Conservation (phyloP, 352 stramenopile species). For the Phytopythium sindhum region DNA sequence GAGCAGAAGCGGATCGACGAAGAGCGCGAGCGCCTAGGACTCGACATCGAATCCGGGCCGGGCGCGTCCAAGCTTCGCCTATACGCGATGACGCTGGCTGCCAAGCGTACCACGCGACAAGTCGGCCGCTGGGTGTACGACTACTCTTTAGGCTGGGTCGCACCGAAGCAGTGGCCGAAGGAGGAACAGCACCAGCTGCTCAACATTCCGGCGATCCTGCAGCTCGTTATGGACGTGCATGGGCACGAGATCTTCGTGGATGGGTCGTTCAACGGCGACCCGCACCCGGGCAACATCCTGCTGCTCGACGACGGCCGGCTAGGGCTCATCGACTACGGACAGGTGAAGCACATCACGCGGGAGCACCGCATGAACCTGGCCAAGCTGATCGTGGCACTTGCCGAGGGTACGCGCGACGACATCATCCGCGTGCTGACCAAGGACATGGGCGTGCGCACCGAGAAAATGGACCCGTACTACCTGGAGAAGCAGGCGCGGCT, state of each 20-base stretch:
- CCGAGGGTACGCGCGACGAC: constrained; percentile 61
- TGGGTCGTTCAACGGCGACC: constrained; percentile 91
- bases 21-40: constrained; percentile 45
- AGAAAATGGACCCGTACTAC: constrained; percentile 79
- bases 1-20: constrained; percentile 75
- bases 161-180: constrained; percentile 37
- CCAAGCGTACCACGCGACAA: constrained; percentile 35
- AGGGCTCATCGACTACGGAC: constrained; percentile 91
- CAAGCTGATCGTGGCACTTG: constrained; percentile 84
- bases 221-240: constrained; percentile 88
- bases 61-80: constrained; percentile 50
- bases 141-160: constrained; percentile 83
- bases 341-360: constrained; percentile 84
- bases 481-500: constrained; percentile 78
- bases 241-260: constrained; percentile 92
- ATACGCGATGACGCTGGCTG: constrained; percentile 43
- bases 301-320: constrained; percentile 87
- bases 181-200: constrained; percentile 56
- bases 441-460: constrained; percentile 74
- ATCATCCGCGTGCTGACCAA: constrained; percentile 73
- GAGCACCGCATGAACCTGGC: constrained; percentile 69
- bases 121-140: constrained; percentile 62
- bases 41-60: constrained; percentile 77
- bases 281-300: constrained; percentile 90
- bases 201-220: constrained; percentile 80